These are phyloP conservation scores for Tubosaeta brunneosetosa DNA, from an alignment of 768 basidiomycete species.

Conservation along the genomic window DNA sequence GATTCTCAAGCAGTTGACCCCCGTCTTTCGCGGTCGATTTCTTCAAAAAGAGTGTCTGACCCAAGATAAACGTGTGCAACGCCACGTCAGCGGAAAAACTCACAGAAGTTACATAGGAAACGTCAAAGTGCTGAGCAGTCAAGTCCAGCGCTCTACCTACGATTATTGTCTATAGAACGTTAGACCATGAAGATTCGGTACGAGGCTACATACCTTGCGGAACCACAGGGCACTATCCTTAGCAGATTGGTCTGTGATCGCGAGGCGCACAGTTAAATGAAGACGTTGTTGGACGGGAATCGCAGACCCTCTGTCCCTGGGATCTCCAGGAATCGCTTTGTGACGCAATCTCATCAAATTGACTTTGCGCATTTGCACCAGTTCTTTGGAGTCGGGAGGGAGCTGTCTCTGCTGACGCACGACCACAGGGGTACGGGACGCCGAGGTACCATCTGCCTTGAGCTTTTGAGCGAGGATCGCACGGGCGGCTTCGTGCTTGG, in stretches of 20 bases:
- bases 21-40: slow-evolving; percentile 24
- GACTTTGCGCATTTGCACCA: slow-evolving; percentile 51
- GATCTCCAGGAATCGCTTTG: slow-evolving; percentile 58
- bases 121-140: slow-evolving; percentile 28
- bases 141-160: slow-evolving; percentile 64
- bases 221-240: slow-evolving; percentile 61
- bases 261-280: slow-evolving; percentile 45
- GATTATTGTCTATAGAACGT: slow-evolving; percentile 40
- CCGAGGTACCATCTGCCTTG: slow-evolving; percentile 17
- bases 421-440: slow-evolving; percentile 25
- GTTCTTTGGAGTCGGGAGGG: slow-evolving; percentile 49
- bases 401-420: slow-evolving; percentile 27
- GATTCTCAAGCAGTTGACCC: slow-evolving; percentile 40
- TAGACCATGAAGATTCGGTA: not conserved
- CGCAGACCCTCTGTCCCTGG: slow-evolving; percentile 45
- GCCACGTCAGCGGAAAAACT: not conserved
- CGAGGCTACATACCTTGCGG: slow-evolving; percentile 47
- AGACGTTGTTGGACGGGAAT: slow-evolving; percentile 53
- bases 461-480: slow-evolving; percentile 54
- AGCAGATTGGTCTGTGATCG: slow-evolving; percentile 23
- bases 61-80: slow-evolving; percentile 17
- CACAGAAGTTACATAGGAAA: slow-evolving; percentile 11
- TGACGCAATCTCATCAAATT: slow-evolving; percentile 75
- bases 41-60: slow-evolving; percentile 43
- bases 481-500: slow-evolving; percentile 46